Conservation (phyloP, 192 early-diverging fungal species). For the Umbelopsis ramanniana region DNA sequence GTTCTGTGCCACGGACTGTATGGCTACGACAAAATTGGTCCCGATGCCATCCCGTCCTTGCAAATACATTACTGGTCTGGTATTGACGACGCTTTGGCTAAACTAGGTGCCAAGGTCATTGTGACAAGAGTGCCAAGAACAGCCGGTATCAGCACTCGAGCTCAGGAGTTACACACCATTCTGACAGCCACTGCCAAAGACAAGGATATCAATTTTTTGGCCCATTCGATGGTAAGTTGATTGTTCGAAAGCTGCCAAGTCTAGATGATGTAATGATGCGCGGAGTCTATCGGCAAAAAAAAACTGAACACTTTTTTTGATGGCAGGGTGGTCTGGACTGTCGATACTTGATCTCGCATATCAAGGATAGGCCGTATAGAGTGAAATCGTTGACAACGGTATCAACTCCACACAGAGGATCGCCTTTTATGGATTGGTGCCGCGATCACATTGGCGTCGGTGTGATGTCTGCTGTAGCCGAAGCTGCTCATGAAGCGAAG, state of each 20-base stretch:
- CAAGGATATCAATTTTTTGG: conserved; percentile 81
- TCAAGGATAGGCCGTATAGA: conserved; percentile 68
- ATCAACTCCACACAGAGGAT: conserved; percentile 93
- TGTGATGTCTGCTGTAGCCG: conserved; percentile 46
- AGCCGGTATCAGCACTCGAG: conserved; percentile 74
- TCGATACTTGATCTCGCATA: conserved; percentile 88
- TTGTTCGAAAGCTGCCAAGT: background rate
- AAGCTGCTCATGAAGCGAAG: conserved; percentile 15
- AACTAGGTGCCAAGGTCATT: conserved; percentile 81
- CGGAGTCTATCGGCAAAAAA: conserved; percentile 5
- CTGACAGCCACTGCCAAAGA: conserved; percentile 60
- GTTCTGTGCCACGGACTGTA: conserved; percentile 92
- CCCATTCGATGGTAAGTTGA: conserved; percentile 84
- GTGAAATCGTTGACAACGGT: conserved; percentile 88
- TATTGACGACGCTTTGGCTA: conserved; percentile 75
- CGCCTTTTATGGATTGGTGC: conserved; percentile 94
- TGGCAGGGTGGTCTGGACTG: conserved; percentile 89
- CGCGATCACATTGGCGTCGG: conserved; percentile 86
- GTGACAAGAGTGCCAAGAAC: conserved; percentile 78
- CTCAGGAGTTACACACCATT: conserved; percentile 72
- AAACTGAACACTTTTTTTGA: background rate
- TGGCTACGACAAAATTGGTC: conserved; percentile 88
- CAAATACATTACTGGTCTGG: conserved; percentile 89
- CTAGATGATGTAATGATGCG: conserved; percentile 4
- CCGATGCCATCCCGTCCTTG: conserved; percentile 73